Conservation (phyloP, 305 asterid species). For the Rubia balearica region DNA sequence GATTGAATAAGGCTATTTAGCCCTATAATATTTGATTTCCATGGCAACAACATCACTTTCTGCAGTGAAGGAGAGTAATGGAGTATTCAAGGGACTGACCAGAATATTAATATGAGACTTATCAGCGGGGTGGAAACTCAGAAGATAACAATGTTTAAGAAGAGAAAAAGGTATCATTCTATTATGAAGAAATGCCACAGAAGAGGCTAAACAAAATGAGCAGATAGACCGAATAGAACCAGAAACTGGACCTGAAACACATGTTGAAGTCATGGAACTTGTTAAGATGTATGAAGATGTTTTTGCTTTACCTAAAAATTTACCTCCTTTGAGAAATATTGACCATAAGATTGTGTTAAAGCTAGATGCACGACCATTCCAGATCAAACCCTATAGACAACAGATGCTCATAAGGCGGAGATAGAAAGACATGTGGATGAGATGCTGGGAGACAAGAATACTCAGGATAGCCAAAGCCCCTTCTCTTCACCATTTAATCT, state of each 20-base stretch:
- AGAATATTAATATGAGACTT: no score
- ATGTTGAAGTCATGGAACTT: no score
- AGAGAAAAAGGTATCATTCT: neutral
- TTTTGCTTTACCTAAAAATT: neutral
- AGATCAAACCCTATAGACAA: neutral
- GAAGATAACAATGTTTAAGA: neutral
- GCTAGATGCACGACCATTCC: neutral
- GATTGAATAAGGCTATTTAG: neutral
- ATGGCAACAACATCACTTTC: neutral
- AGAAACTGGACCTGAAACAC: no score
- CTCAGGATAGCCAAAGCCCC: no score
- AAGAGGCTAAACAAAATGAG: neutral
- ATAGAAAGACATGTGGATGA: neutral
- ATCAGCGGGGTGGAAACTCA: no score
- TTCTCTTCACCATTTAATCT: neutral
- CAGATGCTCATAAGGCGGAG: neutral
- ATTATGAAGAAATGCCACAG: no score
- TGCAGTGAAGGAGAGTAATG: no score
- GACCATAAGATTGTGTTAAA: neutral
- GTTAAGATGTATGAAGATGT: no score
- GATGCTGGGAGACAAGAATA: neutral
- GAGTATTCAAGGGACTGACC: no score
- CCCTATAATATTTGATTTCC: neutral
- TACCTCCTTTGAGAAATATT: neutral
- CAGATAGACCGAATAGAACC: rapidly evolving